A percentile compares a stretch with the other conserved stretches of the same genome.
phyloP scores from a whole-genome alignment of 2,329 filamentous ascomycete species.

The Curvularia sp. region DNA sequence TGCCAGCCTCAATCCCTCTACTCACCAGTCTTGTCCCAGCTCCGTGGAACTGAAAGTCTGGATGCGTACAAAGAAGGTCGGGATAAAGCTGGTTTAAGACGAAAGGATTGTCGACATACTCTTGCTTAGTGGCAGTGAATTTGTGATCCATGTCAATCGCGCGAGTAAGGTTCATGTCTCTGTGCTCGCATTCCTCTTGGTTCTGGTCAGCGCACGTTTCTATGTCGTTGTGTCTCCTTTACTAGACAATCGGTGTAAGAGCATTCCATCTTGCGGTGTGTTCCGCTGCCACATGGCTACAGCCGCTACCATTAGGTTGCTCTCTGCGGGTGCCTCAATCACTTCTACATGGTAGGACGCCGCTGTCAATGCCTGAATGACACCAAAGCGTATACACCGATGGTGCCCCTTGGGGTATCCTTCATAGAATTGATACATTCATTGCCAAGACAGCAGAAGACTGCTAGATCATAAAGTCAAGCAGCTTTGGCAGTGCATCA shows the following conservation, averaged over 20 bases:
- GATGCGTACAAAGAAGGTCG: background rate
- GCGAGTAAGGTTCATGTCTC: background rate
- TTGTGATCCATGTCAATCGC: background rate
- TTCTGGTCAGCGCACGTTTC: background rate
- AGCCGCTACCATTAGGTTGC: background rate
- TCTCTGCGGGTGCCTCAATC: background rate
- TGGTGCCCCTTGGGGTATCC: background rate
- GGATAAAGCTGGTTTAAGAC: background rate
- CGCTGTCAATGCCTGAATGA: background rate
- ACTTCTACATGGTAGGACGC: background rate
- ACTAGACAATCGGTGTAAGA: background rate
- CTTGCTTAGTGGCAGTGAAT: background rate
- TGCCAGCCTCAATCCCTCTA: background rate
- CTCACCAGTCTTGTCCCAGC: background rate
- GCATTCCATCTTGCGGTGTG: background rate
- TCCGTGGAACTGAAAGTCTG: background rate
- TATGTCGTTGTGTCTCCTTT: background rate
- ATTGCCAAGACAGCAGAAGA: background rate
- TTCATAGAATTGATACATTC: background rate
- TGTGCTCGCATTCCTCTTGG: background rate
- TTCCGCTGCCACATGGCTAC: background rate
- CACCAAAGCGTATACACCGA: background rate
- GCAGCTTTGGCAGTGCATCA: too few relatives aligned
- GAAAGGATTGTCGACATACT: background rate
- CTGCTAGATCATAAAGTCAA: too few relatives aligned